A percentile compares a stretch with the other conserved stretches of the same genome.
Evolutionary conservation across 768 basidiomycete species (phyloP).

Genomic region (Rhizopogon roseolus): DNA sequence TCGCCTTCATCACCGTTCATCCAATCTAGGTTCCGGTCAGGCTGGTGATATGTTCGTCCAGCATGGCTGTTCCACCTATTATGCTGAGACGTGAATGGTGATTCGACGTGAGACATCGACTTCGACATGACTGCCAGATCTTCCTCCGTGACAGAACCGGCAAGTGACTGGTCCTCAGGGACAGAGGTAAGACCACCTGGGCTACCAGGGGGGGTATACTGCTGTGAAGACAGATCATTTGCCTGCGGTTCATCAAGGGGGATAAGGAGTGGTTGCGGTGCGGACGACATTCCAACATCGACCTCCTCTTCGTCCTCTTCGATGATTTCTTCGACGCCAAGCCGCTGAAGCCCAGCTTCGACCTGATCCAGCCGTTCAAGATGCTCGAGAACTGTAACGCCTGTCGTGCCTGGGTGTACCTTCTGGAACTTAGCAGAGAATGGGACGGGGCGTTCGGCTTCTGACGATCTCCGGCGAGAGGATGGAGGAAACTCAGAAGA

Average conservation of each 20-base stretch:
- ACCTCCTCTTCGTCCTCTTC: slow-evolving; percentile 50
- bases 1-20: slow-evolving; percentile 35
- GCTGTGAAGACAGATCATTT: slow-evolving; percentile 27
- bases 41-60: slow-evolving; percentile 20
- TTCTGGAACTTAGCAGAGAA: slow-evolving; percentile 81
- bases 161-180: slow-evolving; percentile 47
- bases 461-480: slow-evolving; percentile 56
- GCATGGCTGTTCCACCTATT: slow-evolving; percentile 30
- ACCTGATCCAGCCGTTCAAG: slow-evolving; percentile 81
- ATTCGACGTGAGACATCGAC: slow-evolving; percentile 68
- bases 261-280: slow-evolving; percentile 17
- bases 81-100: slow-evolving; percentile 33
- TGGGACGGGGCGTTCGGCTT: slow-evolving; percentile 69
- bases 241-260: slow-evolving; percentile 21
- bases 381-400: slow-evolving; percentile 81
- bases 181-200: slow-evolving; percentile 49
- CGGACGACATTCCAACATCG: slow-evolving; percentile 57
- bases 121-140: slow-evolving; percentile 72
- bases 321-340: slow-evolving; percentile 56
- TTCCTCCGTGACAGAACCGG: slow-evolving; percentile 61
- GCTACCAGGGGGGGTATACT: slow-evolving; percentile 56
- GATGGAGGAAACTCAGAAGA: slow-evolving; percentile 72
- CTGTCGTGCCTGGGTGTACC: slow-evolving; percentile 82
- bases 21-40: slow-evolving; percentile 39
- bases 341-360: slow-evolving; percentile 70